These are phyloP conservation scores for Lentinula novae-zelandiae DNA, from an alignment of 1,284 basidiomycete genomes.

Conservation along the genomic window DNA sequence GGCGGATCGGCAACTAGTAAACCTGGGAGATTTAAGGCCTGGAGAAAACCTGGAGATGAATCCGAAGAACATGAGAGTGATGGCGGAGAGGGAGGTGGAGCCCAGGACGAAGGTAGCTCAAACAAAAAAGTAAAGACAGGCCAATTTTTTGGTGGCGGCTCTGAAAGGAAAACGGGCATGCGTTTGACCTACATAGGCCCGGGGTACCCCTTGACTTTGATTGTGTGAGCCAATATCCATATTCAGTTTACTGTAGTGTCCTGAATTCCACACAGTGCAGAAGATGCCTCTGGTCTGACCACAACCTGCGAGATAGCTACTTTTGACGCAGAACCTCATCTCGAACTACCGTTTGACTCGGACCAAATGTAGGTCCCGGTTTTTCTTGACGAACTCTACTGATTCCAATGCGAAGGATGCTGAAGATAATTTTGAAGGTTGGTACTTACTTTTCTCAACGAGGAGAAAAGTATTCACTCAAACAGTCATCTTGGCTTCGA, in stretches of 20 bases:
- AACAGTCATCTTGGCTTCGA: slow-evolving; percentile 84
- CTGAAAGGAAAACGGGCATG: slow-evolving; percentile 76
- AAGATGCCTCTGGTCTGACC: slow-evolving; percentile 80
- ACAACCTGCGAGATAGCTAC: slow-evolving; percentile 88
- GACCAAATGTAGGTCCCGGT: slow-evolving; percentile 52
- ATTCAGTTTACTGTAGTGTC: slow-evolving; percentile 8
- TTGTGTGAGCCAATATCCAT: slow-evolving; percentile 59
- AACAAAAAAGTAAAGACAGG: slow-evolving; percentile 13
- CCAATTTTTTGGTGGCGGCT: slow-evolving; percentile 45
- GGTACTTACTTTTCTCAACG: slow-evolving; percentile 12
- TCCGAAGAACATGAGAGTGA: slow-evolving; percentile 33
- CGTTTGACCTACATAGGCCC: slow-evolving; percentile 77
- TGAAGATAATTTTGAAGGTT: slow-evolving; percentile 87
- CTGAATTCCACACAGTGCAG: slow-evolving; percentile 51
- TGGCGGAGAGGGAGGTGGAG: slow-evolving; percentile 20
- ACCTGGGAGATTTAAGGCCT: slow-evolving; percentile 37
- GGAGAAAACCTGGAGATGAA: slow-evolving; percentile 47
- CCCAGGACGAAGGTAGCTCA: slow-evolving; percentile 21
- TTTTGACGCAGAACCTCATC: slow-evolving; percentile 77
- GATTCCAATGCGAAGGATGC: slow-evolving; percentile 40
- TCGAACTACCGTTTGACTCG: slow-evolving; percentile 78
- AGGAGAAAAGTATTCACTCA: neutral
- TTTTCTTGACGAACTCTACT: slow-evolving; percentile 1
- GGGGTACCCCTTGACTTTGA: slow-evolving; percentile 76
- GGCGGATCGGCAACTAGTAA: slow-evolving; percentile 32